Base-by-base conservation (phyloP, 2,329 filamentous ascomycete genomes). In the Sclerotinia minor region DNA sequence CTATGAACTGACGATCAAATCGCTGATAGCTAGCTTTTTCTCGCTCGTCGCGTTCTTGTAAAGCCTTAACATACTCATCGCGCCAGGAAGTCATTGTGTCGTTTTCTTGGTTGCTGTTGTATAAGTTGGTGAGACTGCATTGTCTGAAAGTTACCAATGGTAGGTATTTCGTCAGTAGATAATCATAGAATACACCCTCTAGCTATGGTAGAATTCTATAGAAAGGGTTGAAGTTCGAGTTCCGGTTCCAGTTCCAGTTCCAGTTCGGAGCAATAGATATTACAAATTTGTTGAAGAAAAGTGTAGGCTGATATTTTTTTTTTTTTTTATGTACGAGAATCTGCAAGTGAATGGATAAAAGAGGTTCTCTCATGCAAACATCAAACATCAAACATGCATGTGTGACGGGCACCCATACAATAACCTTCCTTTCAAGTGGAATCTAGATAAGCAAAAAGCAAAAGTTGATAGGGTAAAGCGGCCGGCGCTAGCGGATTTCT, bases 51-150 rank as follows among this genome's bases (percentile, higher is more conserved):
- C 88, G 83, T 74, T 90, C 88, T 73, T 87, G 85, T 72, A 98
- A 83, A 72, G 90, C 89, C 70, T 86, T 83, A 70, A 92, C 83
- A 78, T 96, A 97, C 75, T 96, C 91, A 72, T 91, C 88, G 75
- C 89, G 86, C 91, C 94, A 96, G 38, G 75, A 73, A 72, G 73
- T 64, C 75, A 75, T 76, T 61, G 65, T 73, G 29, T 35, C 41
- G 44, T 68, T 64, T 57, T 71, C 35, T 67, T 54, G 55, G 54
- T 45, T 52, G 44, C 50, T 69, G 53, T 55, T 59, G 66, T 55
- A 21, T 41, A 44, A 41, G 26, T 38, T 41, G 35, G 35, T 35
- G 57, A 69, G 47, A 49, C 52, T 52, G 54, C 65, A 69, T 68
- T 59, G 59, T 70, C 47, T 47, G 29, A 26, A 32, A 35, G 29